Evolutionary conservation across 2,329 filamentous ascomycete genomes (phyloP).

Genomic region (Aschersonia sp.): DNA sequence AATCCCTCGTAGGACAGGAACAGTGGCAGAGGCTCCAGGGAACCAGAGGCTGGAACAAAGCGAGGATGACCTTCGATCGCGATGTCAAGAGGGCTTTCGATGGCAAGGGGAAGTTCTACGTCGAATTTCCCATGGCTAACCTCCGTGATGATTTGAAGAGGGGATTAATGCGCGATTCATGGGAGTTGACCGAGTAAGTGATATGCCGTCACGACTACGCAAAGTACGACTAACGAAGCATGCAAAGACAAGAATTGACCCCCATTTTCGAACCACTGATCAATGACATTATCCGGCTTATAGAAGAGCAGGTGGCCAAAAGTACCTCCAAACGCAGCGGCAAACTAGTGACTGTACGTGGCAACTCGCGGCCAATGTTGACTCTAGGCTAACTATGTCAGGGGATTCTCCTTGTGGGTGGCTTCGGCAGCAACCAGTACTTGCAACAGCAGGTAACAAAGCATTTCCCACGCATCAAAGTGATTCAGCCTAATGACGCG

Average conservation of each 20-base stretch:
- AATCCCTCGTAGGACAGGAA: slow-evolving; percentile 6
- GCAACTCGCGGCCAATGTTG: too few relatives aligned
- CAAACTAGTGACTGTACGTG: neutral
- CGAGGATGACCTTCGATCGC: slow-evolving; percentile 7
- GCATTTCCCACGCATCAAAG: slow-evolving; percentile 1
- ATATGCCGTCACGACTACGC: neutral
- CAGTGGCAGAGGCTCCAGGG: slow-evolving; percentile 4
- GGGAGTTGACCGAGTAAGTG: slow-evolving; percentile 9
- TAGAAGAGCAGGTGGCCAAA: neutral
- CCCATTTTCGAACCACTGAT: slow-evolving; percentile 9
- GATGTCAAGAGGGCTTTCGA: slow-evolving; percentile 9
- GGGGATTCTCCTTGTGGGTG: slow-evolving; percentile 3
- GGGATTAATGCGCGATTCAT: slow-evolving; percentile 5
- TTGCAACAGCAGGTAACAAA: neutral
- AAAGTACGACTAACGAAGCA: neutral
- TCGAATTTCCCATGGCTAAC: slow-evolving; percentile 8
- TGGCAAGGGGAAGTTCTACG: slow-evolving; percentile 6
- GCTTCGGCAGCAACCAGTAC: slow-evolving; percentile 2
- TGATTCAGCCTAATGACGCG: slow-evolving; percentile 1
- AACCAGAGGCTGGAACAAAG: slow-evolving; percentile 5
- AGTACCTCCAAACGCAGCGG: neutral
- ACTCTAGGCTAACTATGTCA: neutral
- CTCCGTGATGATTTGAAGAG: slow-evolving; percentile 6
- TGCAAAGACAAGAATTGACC: slow-evolving; percentile 1
- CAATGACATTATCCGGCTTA: slow-evolving; percentile 6